Evolutionary conservation across 345 rosid species (phyloP).

Genomic region (Clarkia xantiana): DNA sequence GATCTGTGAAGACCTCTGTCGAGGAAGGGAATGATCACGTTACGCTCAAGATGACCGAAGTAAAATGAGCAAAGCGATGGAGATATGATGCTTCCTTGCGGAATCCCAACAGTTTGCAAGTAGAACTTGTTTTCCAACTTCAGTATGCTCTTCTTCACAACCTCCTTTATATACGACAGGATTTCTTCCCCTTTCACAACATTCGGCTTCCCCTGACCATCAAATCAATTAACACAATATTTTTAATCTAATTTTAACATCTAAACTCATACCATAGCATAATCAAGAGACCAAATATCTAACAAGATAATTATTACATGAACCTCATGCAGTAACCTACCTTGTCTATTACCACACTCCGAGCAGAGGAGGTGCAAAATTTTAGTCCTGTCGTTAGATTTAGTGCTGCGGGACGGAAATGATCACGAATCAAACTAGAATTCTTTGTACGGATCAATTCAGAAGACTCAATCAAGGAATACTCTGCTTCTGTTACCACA

Average conservation of each 20-base stretch:
- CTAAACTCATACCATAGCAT: no score
- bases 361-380: slow-evolving; percentile 23
- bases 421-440: slow-evolving; percentile 26
- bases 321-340: slow-evolving; percentile 14
- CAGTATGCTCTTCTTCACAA: slow-evolving; percentile 47
- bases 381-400: slow-evolving; percentile 9
- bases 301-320: no score
- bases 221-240: slow-evolving; percentile 3
- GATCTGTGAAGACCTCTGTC: slow-evolving; percentile 15
- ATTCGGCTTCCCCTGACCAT: slow-evolving; percentile 27
- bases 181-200: slow-evolving; percentile 20
- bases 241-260: no score
- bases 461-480: slow-evolving; percentile 28
- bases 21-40: slow-evolving; percentile 53
- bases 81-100: slow-evolving; percentile 78
- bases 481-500: slow-evolving; percentile 32
- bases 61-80: slow-evolving; percentile 65
- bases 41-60: slow-evolving; percentile 63
- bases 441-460: slow-evolving; percentile 39
- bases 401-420: slow-evolving; percentile 18
- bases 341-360: slow-evolving; percentile 40
- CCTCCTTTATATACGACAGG: slow-evolving; percentile 30
- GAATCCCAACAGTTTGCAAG: slow-evolving; percentile 51
- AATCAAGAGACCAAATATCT: no score
- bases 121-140: slow-evolving; percentile 37